phyloP scores from a whole-genome alignment of 2,329 filamentous ascomycete species.

The Fusarium sp. region DNA sequence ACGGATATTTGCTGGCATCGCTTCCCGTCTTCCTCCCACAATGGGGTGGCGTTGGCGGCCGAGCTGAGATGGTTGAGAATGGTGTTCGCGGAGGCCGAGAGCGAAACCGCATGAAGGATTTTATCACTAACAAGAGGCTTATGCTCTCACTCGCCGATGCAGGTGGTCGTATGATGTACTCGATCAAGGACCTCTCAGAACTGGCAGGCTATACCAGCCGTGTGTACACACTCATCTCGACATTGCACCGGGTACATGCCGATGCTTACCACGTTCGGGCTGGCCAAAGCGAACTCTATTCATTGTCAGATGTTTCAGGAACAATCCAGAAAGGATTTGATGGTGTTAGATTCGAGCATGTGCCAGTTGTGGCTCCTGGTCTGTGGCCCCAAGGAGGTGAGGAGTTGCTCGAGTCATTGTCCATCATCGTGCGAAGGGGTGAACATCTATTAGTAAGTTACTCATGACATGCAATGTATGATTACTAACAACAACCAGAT shows the following conservation, averaged over 20 bases:
- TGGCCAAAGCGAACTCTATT: conserved; percentile 82
- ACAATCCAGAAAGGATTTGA: conserved; percentile 96
- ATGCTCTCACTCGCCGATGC: conserved; percentile 98
- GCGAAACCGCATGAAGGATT: conserved; percentile 92
- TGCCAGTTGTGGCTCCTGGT: conserved; percentile 88
- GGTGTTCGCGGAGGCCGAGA: conserved; percentile 68
- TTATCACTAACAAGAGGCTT: conserved; percentile 98
- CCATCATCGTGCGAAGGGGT: conserved; percentile 86
- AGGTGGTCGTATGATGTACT: conserved; percentile 99
- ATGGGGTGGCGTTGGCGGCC: conserved; percentile 85
- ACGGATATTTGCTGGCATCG: conserved; percentile 92
- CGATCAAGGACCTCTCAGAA: conserved; percentile 96
- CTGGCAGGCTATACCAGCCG: conserved; percentile 94
- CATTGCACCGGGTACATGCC: conserved; percentile 91
- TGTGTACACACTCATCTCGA: conserved; percentile 94
- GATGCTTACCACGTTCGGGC: conserved; percentile 78
- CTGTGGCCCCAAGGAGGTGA: conserved; percentile 92
- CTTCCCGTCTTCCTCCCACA: conserved; percentile 93
- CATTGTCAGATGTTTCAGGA: conserved; percentile 88
- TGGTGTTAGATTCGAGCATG: conserved; percentile 89
- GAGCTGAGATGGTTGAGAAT: conserved; percentile 68
- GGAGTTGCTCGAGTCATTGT: conserved; percentile 86
- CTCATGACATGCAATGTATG: neutral
- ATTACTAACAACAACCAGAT: conserved; percentile 59
- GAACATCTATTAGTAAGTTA: conserved; percentile 79